Conservation (phyloP, 768 basidiomycete species). For the Pisolithus tinctorius region DNA sequence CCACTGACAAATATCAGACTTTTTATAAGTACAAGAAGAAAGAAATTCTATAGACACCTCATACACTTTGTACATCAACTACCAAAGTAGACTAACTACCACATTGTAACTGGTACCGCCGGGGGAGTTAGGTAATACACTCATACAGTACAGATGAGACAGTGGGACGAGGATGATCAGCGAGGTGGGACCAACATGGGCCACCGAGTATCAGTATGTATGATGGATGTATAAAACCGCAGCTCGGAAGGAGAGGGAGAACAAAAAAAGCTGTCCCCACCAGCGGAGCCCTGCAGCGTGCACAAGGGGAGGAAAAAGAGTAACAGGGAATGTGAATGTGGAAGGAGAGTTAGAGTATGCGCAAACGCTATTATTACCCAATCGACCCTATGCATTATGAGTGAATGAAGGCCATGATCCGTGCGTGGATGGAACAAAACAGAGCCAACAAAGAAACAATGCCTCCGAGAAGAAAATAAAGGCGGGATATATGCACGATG, state of each 20-base stretch:
- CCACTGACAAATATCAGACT: too few relatives aligned
- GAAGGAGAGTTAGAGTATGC: slow-evolving; percentile 6
- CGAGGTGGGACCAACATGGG: background rate
- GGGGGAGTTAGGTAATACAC: slow-evolving; percentile 10
- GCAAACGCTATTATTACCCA: slow-evolving; percentile 19
- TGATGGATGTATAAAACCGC: background rate
- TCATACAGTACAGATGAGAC: slow-evolving; percentile 12
- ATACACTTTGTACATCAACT: slow-evolving; percentile 1
- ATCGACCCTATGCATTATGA: slow-evolving; percentile 3
- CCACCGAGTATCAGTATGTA: background rate
- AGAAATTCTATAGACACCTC: slow-evolving; percentile 1
- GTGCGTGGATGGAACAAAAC: slow-evolving; percentile 20
- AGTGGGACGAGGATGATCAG: background rate
- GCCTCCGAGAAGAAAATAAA: background rate
- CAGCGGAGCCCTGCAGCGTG: background rate
- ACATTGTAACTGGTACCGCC: slow-evolving; percentile 7
- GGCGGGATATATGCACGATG: background rate
- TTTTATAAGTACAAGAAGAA: background rate
- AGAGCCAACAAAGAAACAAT: background rate
- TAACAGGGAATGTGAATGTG: background rate
- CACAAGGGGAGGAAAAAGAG: background rate
- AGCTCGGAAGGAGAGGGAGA: background rate
- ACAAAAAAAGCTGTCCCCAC: background rate
- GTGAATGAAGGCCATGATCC: slow-evolving; percentile 10
- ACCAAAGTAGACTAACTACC: background rate